phyloP scores from a whole-genome alignment of 805 yeast genomes.

The Candida tallmaniae region DNA sequence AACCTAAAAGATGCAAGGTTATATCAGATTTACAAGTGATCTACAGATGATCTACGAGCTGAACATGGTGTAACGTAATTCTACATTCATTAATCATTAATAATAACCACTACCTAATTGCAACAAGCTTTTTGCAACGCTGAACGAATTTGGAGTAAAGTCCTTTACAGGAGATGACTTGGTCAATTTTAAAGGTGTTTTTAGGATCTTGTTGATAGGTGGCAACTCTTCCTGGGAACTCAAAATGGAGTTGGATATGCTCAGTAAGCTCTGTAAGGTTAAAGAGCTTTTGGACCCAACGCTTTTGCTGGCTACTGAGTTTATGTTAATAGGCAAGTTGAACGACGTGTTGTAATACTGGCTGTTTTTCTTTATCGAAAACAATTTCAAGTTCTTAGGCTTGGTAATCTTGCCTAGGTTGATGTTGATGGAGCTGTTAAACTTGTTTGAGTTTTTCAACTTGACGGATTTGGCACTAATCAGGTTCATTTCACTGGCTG shows the following conservation, averaged over 20 bases:
- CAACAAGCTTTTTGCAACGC: conserved; percentile 42
- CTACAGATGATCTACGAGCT: no score
- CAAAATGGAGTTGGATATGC: conserved; percentile 1
- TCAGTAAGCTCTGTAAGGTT: not conserved
- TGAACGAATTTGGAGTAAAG: conserved; percentile 43
- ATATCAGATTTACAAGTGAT: no score
- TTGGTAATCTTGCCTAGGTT: conserved; percentile 4
- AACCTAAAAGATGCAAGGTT: no score
- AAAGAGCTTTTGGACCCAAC: not conserved
- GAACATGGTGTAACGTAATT: no score
- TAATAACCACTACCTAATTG: conserved; percentile 30
- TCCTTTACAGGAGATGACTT: conserved; percentile 28
- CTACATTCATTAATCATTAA: conserved; percentile 5
- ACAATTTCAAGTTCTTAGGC: conserved; percentile 24
- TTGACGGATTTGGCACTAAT: not conserved
- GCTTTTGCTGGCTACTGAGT: no score
- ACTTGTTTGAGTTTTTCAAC: not conserved
- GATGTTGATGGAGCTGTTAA: conserved; percentile 6
- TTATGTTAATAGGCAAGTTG: conserved; percentile 12
- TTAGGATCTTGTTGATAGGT: conserved; percentile 39
- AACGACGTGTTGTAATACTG: conserved; percentile 20
- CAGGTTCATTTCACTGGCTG: not conserved
- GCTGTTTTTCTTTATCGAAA: conserved; percentile 34
- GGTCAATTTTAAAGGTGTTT: conserved; percentile 36
- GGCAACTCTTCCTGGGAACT: conserved; percentile 20